These are phyloP conservation scores for Hygrophoropsis aurantiaca DNA, from an alignment of 768 basidiomycete species.

Conservation along the genomic window DNA sequence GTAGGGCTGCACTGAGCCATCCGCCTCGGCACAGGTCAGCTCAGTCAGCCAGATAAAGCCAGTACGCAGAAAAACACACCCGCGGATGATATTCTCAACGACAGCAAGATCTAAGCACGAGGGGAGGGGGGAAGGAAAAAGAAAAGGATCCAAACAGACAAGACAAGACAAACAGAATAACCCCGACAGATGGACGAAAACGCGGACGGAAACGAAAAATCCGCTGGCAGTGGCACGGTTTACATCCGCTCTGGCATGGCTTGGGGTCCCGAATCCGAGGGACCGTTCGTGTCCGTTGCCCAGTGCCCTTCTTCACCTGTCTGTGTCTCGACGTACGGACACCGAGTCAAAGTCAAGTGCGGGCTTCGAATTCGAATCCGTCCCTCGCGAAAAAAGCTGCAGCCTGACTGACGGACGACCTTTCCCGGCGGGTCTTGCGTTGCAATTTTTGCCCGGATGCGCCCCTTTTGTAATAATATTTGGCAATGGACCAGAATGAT, in stretches of 20 bases:
- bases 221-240: conserved; percentile 19
- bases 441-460: no score
- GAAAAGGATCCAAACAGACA: no score
- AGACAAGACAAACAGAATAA: no score
- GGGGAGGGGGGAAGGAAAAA: conserved; percentile 8
- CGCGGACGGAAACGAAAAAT: conserved; percentile 29
- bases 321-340: conserved; percentile 7
- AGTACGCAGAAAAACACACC: no score
- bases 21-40: conserved; percentile 12
- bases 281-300: conserved; percentile 15
- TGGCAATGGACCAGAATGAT: no score
- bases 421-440: no score
- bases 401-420: no score
- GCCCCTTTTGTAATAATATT: no score
- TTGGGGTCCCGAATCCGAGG: conserved; percentile 13
- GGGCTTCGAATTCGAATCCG: no score
- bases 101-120: conserved; percentile 5
- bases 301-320: conserved; percentile 12
- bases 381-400: no score
- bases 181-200: no score
- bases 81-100: conserved; percentile 10
- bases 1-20: conserved; percentile 18
- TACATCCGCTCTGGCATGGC: conserved; percentile 25
- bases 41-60: no score
- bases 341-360: conserved; percentile 19